phyloP scores from a whole-genome alignment of 2,329 filamentous ascomycete genomes.

The Fonsecaea multimorphosa region DNA sequence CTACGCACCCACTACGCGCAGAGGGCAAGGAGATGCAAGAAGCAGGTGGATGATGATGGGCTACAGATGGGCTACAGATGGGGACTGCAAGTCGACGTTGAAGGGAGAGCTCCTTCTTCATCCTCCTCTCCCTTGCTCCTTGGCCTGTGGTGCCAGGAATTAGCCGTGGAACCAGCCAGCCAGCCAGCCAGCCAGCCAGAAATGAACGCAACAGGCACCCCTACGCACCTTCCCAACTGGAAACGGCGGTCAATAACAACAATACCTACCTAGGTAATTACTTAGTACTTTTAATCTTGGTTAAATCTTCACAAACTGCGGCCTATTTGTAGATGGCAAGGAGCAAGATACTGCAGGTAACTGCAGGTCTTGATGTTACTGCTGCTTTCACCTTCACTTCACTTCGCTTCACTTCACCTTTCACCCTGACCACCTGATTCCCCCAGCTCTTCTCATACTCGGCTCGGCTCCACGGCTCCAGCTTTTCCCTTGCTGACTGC shows the following conservation, averaged over 20 bases:
- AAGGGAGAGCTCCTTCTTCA: too few relatives aligned
- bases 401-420: neutral
- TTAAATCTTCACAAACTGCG: too few relatives aligned
- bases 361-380: too few relatives aligned
- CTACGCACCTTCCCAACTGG: constrained; percentile 11
- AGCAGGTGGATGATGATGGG: neutral
- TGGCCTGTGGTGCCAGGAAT: constrained; percentile 6
- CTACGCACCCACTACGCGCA: neutral
- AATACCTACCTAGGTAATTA: too few relatives aligned
- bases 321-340: too few relatives aligned
- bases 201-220: too few relatives aligned
- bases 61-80: neutral
- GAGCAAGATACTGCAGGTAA: too few relatives aligned
- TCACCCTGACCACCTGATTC: neutral
- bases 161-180: constrained; percentile 11
- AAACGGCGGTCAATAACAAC: constrained; percentile 3
- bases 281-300: too few relatives aligned
- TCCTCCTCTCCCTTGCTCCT: neutral
- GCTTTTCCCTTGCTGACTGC: neutral
- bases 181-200: neutral
- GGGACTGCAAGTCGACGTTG: too few relatives aligned
- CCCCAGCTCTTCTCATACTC: neutral
- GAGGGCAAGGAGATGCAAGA: neutral
- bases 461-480: neutral
- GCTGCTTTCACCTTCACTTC: neutral